Conservation (phyloP, 2,329 filamentous ascomycete genomes). For the Nothopassalora personata region DNA sequence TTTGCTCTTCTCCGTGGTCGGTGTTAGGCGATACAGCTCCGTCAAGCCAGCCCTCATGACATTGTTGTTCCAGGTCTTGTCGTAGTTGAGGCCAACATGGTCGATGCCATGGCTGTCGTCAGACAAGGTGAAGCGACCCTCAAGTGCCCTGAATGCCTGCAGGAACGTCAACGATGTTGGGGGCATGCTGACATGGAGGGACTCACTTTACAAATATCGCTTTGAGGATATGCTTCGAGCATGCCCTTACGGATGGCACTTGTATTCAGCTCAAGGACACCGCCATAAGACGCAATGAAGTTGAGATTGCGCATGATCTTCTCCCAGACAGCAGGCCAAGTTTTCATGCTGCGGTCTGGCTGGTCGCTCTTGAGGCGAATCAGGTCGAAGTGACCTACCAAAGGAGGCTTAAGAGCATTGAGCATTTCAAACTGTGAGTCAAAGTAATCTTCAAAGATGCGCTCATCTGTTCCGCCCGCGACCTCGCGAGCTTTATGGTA, state of each 20-base stretch:
- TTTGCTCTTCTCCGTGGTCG: conserved; percentile 21
- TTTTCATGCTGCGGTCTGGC: conserved; percentile 51
- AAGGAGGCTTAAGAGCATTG: conserved; percentile 59
- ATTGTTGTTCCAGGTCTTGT: conserved; percentile 33
- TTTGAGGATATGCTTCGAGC: conserved; percentile 80
- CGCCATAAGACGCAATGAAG: conserved; percentile 66
- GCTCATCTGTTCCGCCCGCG: conserved; percentile 61
- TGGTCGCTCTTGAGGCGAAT: conserved; percentile 73
- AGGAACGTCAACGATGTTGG: conserved; percentile 15
- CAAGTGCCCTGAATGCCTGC: conserved; percentile 65
- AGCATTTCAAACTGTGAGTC: conserved; percentile 84
- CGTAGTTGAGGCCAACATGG: conserved; percentile 84
- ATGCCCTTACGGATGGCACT: conserved; percentile 84
- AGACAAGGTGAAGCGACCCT: conserved; percentile 81
- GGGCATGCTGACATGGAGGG: background rate
- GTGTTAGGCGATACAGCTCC: conserved; percentile 46
- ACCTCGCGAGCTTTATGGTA: conserved; percentile 60
- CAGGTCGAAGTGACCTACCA: conserved; percentile 93
- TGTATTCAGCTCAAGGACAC: conserved; percentile 84
- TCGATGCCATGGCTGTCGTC: conserved; percentile 90
- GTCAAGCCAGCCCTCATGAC: conserved; percentile 61
- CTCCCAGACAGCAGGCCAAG: conserved; percentile 59
- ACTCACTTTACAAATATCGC: conserved; percentile 66
- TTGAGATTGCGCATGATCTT: conserved; percentile 68
- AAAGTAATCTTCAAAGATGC: conserved; percentile 78